These are phyloP conservation scores for Hemerocallis citrina DNA, from an alignment of 106 monocot species.

Conservation along the genomic window DNA sequence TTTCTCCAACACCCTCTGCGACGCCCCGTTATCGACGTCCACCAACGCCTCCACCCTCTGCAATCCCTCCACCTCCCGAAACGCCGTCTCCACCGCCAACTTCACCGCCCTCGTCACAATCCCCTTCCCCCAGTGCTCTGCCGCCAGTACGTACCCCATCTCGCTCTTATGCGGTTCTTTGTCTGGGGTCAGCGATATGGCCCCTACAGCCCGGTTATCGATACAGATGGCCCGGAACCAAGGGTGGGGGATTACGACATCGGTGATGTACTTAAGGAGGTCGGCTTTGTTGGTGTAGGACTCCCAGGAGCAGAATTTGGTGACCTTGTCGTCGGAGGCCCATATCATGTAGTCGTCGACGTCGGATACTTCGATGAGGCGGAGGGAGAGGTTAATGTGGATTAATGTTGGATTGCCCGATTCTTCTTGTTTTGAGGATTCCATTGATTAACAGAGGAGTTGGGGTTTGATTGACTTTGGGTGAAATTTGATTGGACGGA, in stretches of 20 bases:
- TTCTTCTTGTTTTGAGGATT: too few species aligned
- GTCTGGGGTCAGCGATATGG: slow-evolving; percentile 19
- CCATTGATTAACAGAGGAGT: too few species aligned
- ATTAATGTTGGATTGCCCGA: too few species aligned
- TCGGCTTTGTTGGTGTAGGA: slow-evolving; percentile 38
- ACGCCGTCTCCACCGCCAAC: slow-evolving; percentile 10
- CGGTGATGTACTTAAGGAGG: slow-evolving; percentile 22
- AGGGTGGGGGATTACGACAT: slow-evolving; percentile 42
- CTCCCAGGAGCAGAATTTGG: slow-evolving; percentile 32
- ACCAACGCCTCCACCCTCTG: slow-evolving; percentile 32
- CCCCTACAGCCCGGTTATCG: slow-evolving; percentile 38
- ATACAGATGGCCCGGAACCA: slow-evolving; percentile 64
- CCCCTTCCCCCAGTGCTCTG: slow-evolving; percentile 30
- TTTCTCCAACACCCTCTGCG: slow-evolving; percentile 34
- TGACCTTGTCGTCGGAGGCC: slow-evolving; percentile 68
- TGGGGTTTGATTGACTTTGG: too few species aligned
- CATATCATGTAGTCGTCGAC: slow-evolving; percentile 47
- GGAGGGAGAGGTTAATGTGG: too few species aligned
- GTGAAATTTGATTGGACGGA: too few species aligned
- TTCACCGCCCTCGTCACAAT: slow-evolving; percentile 13
- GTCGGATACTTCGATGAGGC: slow-evolving; percentile 43
- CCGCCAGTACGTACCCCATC: slow-evolving; percentile 22
- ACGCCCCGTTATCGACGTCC: slow-evolving; percentile 20
- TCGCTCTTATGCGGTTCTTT: slow-evolving; percentile 10
- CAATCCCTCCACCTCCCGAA: slow-evolving; percentile 12